Evolutionary conservation across 73 alveolate species (phyloP).

Genomic region (Paramecium primaurelia): DNA sequence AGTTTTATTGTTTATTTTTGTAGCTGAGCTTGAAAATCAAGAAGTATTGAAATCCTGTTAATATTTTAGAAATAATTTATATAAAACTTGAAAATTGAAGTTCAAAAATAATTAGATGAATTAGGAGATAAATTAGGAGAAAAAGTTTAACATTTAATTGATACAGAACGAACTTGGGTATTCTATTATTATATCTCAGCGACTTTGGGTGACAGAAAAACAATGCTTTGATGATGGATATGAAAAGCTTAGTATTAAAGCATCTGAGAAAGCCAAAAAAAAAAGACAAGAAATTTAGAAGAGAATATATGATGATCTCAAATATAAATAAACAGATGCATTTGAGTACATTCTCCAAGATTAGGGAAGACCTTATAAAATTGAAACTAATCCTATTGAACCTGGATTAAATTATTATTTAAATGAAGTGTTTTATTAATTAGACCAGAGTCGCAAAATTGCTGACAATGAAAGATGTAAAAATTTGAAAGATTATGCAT

Average conservation of each 20-base stretch:
- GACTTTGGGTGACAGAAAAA: conserved; percentile 1
- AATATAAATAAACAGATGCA: neutral
- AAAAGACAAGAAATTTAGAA: neutral
- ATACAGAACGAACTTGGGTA: conserved; percentile 38
- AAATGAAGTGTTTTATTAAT: conserved; percentile 17
- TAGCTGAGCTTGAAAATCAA: neutral
- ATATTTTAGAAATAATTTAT: conserved; percentile 13
- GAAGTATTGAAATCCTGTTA: conserved; percentile 8
- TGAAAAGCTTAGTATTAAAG: neutral
- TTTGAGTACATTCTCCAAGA: neutral
- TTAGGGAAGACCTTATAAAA: neutral
- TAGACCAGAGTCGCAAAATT: neutral
- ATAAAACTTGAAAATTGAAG: neutral
- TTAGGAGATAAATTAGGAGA: conserved; percentile 20
- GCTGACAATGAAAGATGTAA: conserved; percentile 31
- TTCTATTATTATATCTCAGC: conserved; percentile 16
- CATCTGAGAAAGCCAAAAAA: neutral
- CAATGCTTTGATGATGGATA: neutral
- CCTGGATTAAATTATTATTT: conserved; percentile 42
- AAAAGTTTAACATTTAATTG: neutral
- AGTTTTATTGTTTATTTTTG: conserved; percentile 11
- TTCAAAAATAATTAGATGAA: neutral
- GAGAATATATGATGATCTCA: conserved; percentile 15
- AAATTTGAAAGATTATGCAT: conserved; percentile 8
- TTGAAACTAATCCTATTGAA: conserved; percentile 36